Evolutionary conservation across 78 protist genomes (phyloP), one percentile per base, ranked within the genome.

Genomic region (Goniomonas avonlea): DNA sequence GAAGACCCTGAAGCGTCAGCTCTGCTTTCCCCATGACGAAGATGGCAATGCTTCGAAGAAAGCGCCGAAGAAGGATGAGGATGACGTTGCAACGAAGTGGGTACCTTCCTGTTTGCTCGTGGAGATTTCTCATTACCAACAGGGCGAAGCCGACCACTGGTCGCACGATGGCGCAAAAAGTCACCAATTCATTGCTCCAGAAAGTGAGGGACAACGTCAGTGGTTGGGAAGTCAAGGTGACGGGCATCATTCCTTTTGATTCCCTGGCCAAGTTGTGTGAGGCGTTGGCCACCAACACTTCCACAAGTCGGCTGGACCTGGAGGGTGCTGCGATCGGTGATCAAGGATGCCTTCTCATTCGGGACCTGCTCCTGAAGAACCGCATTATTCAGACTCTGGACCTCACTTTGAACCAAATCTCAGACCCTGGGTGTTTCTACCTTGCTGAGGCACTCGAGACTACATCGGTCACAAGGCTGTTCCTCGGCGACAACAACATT

Each of bases 301-400:
- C 71, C 29, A 63, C 71, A 2, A 43, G 37, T 5, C 39, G 71
- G 1, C 71, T 63, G 11, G 71, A 63, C 71, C 71, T 63, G 31
- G 71, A 63, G 43, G 71, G 71, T 27, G 71, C 47, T 63, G 71
- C 53, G 53, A 45, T 45, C 15, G 71, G 71, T 11, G 71, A 63
- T 43, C 32, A 63, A 43, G 71, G 71, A 1, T 63, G 71, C 71
- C 5, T 63, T 17, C 43, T 63, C 47, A 63, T 63, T 9, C 38
- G 71, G 23, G 71, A 63, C 45, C 71, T 63, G 1, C 43, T 63
- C 71, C 17, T 63, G 17, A 25, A 25, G 31, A 63, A 63, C 71
- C 32, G 37, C 29, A 37, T 2, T 15, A 63, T 63, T 43, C 32
- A 63, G 71, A 39, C 32, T 9, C 15, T 63, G 2, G 71, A 63